Percentiles rank a stretch among this genome's conserved stretches.
Evolutionary conservation across 352 stramenopile species (phyloP).

Genomic region (Phytophthora brassicae): DNA sequence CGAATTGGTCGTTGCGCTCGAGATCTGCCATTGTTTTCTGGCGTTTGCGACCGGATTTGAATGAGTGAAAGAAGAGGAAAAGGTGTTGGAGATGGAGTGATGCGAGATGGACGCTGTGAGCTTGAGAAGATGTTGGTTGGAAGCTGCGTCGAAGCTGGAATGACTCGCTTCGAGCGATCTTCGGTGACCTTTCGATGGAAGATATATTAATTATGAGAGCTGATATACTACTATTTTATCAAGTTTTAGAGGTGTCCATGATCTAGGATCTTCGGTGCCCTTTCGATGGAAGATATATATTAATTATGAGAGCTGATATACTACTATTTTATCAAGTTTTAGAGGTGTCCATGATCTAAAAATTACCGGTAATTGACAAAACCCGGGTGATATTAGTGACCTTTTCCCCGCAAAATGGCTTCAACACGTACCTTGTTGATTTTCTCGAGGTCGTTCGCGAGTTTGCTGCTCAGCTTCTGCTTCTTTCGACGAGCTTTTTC

Average conservation of each 20-base stretch:
- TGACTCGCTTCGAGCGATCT: conserved; percentile 27
- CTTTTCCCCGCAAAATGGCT: no score
- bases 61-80: background rate
- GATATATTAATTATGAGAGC: conserved; percentile 10
- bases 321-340: conserved; percentile 9
- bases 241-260: conserved; percentile 27
- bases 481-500: conserved; percentile 54
- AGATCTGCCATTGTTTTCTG: conserved; percentile 59
- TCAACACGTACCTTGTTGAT: conserved; percentile 62
- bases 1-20: conserved; percentile 69
- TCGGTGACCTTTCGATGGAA: conserved; percentile 26
- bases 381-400: no score
- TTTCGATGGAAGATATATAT: conserved; percentile 30
- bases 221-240: conserved; percentile 2
- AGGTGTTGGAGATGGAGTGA: no score
- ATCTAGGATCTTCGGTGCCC: conserved; percentile 28
- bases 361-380: no score
- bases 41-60: background rate
- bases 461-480: conserved; percentile 68
- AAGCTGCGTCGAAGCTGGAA: conserved; percentile 11
- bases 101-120: background rate
- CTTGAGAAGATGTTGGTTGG: background rate
- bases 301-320: background rate
- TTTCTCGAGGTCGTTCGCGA: conserved; percentile 71
- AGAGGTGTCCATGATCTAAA: conserved; percentile 37